phyloP scores from a whole-genome alignment of 495 filamentous ascomycete genomes.

The Choiromyces venosus region DNA sequence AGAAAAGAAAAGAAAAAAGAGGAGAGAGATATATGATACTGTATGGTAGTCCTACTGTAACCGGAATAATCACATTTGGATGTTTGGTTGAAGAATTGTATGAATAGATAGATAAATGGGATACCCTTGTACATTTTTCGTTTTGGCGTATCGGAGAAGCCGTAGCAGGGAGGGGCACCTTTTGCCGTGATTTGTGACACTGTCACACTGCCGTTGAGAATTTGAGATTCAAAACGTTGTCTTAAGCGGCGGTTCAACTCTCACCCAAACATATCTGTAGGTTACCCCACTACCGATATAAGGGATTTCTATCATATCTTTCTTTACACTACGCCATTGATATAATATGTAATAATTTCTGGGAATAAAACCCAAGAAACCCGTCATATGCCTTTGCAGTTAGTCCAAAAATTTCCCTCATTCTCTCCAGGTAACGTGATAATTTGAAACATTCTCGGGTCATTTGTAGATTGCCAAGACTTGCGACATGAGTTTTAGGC shows the following conservation, averaged over 20 bases:
- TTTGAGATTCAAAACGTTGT: neutral
- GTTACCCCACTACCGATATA: neutral
- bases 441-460: conserved; percentile 6
- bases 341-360: conserved; percentile 26
- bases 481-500: conserved; percentile 15
- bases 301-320: neutral
- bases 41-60: neutral
- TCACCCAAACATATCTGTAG: neutral
- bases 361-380: neutral
- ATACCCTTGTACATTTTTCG: neutral
- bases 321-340: neutral
- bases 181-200: conserved; percentile 36
- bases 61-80: conserved; percentile 1
- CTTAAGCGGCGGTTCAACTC: conserved; percentile 27
- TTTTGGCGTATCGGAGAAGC: neutral
- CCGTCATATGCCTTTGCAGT: neutral
- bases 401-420: neutral
- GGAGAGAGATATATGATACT: neutral
- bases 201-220: conserved; percentile 8
- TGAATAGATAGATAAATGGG: neutral
- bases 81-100: neutral
- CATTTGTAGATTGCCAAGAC: conserved; percentile 25
- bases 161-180: conserved; percentile 16
- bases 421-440: conserved; percentile 12
- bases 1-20: neutral